Conservation (phyloP, 2,329 filamentous ascomycete species). For the Coniochaeta sp. region DNA sequence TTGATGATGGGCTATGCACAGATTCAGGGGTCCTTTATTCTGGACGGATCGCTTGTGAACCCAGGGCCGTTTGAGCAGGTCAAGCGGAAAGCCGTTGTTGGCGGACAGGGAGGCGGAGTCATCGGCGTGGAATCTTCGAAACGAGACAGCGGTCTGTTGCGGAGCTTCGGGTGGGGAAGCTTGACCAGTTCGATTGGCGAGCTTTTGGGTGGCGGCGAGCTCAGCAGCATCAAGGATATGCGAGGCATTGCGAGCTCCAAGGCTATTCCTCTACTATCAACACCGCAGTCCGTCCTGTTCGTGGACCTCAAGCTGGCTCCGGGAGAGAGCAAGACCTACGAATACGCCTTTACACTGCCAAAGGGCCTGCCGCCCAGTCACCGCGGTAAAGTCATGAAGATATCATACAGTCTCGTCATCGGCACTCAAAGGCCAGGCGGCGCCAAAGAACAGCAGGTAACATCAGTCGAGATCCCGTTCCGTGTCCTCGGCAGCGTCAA, state of each 20-base stretch:
- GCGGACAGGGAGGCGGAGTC: slow-evolving; percentile 79
- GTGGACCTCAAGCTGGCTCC: slow-evolving; percentile 83
- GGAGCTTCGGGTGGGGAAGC: slow-evolving; percentile 79
- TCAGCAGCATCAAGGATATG: slow-evolving; percentile 95
- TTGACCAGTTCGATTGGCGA: slow-evolving; percentile 85
- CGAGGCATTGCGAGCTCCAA: slow-evolving; percentile 78
- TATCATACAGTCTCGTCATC: slow-evolving; percentile 82
- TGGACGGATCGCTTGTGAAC: slow-evolving; percentile 88
- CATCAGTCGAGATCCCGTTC: slow-evolving; percentile 88
- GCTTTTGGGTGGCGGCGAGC: slow-evolving; percentile 75
- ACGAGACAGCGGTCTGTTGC: slow-evolving; percentile 70
- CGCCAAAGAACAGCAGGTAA: slow-evolving; percentile 71
- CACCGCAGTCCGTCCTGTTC: slow-evolving; percentile 91
- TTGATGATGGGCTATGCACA: slow-evolving; percentile 99
- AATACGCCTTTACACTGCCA: slow-evolving; percentile 79
- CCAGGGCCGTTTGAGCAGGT: slow-evolving; percentile 89
- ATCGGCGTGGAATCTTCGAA: slow-evolving; percentile 70
- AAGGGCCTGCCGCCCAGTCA: slow-evolving; percentile 86
- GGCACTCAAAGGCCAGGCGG: slow-evolving; percentile 83
- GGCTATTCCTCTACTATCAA: slow-evolving; percentile 84
- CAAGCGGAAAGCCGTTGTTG: slow-evolving; percentile 86
- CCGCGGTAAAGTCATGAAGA: slow-evolving; percentile 88
- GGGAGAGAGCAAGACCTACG: slow-evolving; percentile 81
- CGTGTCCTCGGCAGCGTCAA: slow-evolving; percentile 91
- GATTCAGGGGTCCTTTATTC: slow-evolving; percentile 80